Evolutionary conservation across 768 basidiomycete species (phyloP), one percentile per base, ranked within the genome.

Genomic region (Tricholoma hemisulphureum): DNA sequence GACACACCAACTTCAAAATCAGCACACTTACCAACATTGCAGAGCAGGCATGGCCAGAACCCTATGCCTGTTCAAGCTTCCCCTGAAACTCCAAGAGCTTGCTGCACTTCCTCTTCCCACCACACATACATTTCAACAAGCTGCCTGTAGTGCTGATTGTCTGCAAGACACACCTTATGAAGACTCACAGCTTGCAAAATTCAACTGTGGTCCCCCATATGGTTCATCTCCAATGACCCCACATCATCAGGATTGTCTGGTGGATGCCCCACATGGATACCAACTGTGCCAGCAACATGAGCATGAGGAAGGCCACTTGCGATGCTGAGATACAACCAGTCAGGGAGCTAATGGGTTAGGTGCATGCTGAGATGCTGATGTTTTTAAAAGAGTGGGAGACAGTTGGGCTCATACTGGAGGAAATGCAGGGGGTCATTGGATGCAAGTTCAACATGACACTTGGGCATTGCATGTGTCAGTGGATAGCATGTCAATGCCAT

Each of bases 141-240:
- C 49, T 8, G 18, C 35, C 23, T 21, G 7, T 6, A 55, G 53
- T 39, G 26, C 21, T 16, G 53, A 59, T 14, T 46, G 32, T 35
- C 29, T 54, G 11, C 14, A 29, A 6, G 57, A 53, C 28, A 45
- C 37, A 2, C 28, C 45, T 10, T 55, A 55, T 7, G 21, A 41
- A 20, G 53, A 59, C 23, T 5, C 18, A 18, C 34, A 31, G 14
- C 58, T 58, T 16, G 24, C 14, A 6, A 18, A 20, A 2, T 58
- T 53, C 46, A 34, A 54, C 23, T 14, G 26, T 28, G 46, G 20
- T 8, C 58, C 53, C 3, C 58, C 58, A 20, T 45, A 45, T 13
- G 21, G 21, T 23, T 45, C 43, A 45, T 13, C 10, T 34, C 32
- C 32, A 26, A 11, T 23, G 24, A 21, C 43, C 43, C 24, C 43